phyloP scores from a whole-genome alignment of 768 basidiomycete genomes.

The Trametes meyenii region DNA sequence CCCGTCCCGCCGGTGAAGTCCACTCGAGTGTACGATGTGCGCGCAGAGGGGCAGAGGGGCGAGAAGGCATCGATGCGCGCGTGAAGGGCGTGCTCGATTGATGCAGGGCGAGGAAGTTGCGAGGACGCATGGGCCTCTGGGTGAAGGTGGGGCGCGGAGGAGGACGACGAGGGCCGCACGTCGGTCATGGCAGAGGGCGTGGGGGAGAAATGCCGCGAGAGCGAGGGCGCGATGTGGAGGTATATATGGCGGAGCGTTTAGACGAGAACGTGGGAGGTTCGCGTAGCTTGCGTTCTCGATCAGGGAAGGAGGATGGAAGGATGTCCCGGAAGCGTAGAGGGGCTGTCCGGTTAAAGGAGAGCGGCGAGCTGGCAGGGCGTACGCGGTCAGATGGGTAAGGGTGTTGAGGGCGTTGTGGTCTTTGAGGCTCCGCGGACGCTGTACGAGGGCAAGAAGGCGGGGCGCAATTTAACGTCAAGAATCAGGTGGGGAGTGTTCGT shows the following conservation, averaged over 20 bases:
- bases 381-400: not conserved
- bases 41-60: conserved; percentile 46
- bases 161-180: conserved; percentile 6
- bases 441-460: conserved; percentile 6
- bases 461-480: not conserved
- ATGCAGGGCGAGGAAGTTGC: conserved; percentile 8
- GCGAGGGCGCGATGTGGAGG: conserved; percentile 1
- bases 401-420: not conserved
- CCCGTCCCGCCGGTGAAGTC: conserved; percentile 34
- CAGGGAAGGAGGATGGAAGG: conserved; percentile 10
- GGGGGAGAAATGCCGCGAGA: not conserved
- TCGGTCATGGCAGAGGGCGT: conserved; percentile 15
- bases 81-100: conserved; percentile 21
- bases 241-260: conserved; percentile 21
- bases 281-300: conserved; percentile 22
- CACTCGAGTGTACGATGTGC: conserved; percentile 58
- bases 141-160: conserved; percentile 3
- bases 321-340: conserved; percentile 5
- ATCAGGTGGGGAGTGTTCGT: conserved; percentile 19
- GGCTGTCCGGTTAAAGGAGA: not conserved
- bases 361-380: not conserved
- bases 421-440: not conserved
- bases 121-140: not conserved
- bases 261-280: conserved; percentile 24
- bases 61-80: conserved; percentile 26